Evolutionary conservation across 495 filamentous ascomycete genomes (phyloP).

Genomic region (Staphylotrichum longicolle): DNA sequence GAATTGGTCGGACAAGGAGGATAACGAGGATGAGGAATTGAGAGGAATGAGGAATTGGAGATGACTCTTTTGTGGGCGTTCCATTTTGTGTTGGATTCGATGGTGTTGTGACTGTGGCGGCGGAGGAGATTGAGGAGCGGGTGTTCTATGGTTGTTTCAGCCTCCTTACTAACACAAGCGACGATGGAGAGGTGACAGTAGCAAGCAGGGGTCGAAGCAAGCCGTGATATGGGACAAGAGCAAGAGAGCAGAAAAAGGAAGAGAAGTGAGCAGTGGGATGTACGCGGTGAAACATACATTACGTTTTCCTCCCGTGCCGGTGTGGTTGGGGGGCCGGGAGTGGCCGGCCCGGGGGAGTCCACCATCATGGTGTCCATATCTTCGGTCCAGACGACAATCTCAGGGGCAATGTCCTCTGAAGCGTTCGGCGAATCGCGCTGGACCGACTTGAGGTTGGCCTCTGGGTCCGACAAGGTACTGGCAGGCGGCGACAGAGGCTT

Average conservation of each 20-base stretch:
- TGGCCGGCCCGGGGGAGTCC: constrained; percentile 21
- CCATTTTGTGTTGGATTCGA: constrained; percentile 3
- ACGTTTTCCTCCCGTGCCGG: constrained; percentile 3
- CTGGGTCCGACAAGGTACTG: constrained; percentile 14
- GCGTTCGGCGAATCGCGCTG: constrained; percentile 7
- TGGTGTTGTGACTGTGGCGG: background rate
- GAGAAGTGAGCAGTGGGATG: background rate
- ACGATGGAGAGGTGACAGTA: background rate
- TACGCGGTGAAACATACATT: constrained; percentile 1
- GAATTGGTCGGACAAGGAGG: constrained; percentile 35
- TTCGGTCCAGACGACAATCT: constrained; percentile 42
- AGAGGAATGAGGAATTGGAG: too few relatives aligned
- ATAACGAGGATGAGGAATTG: constrained; percentile 22
- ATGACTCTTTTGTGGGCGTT: background rate
- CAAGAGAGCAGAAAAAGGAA: background rate
- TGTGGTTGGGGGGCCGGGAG: constrained; percentile 7
- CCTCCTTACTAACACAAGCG: too few relatives aligned
- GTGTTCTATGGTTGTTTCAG: constrained; percentile 4
- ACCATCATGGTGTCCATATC: constrained; percentile 33
- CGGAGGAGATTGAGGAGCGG: constrained; percentile 5
- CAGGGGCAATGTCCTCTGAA: constrained; percentile 35
- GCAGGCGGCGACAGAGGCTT: constrained; percentile 23
- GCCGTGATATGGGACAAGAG: too few relatives aligned
- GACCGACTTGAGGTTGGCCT: background rate
- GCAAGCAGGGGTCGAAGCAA: too few relatives aligned